Percentiles rank a stretch among this genome's conserved stretches.
phyloP scores from a whole-genome alignment of 495 filamentous ascomycete species.

The Penicillium lagena region DNA sequence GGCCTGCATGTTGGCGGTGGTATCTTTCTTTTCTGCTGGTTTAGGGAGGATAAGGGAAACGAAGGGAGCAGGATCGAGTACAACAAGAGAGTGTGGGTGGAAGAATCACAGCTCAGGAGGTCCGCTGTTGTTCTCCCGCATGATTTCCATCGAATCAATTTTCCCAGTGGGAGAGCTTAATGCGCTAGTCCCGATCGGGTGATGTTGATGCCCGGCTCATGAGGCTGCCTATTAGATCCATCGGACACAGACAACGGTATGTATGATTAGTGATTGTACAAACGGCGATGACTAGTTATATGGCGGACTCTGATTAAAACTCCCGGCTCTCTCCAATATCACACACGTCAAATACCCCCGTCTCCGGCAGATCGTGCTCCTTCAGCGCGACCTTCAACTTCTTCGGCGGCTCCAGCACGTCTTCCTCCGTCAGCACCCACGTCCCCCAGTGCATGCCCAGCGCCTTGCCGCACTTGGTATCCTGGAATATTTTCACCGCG shows the following conservation, averaged over 20 bases:
- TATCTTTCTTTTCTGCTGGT: neutral
- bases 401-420: constrained; percentile 75
- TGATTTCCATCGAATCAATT: neutral
- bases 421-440: constrained; percentile 84
- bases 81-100: too few relatives aligned
- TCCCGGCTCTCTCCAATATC: constrained; percentile 83
- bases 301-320: constrained; percentile 36
- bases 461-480: constrained; percentile 76
- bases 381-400: constrained; percentile 71
- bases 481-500: constrained; percentile 81
- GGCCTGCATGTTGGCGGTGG: constrained; percentile 81
- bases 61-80: too few relatives aligned
- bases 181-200: too few relatives aligned
- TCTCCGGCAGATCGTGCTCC: constrained; percentile 60
- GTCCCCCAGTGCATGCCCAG: constrained; percentile 94
- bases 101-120: too few relatives aligned
- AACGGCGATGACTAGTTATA: too few relatives aligned
- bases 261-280: too few relatives aligned
- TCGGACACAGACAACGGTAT: too few relatives aligned
- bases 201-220: too few relatives aligned
- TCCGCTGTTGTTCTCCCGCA: neutral
- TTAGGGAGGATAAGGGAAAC: too few relatives aligned
- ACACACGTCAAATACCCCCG: constrained; percentile 80
- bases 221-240: too few relatives aligned
- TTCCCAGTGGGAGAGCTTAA: too few relatives aligned